Base-by-base conservation (phyloP, 768 basidiomycete species). In the Auricularia sp. region DNA sequence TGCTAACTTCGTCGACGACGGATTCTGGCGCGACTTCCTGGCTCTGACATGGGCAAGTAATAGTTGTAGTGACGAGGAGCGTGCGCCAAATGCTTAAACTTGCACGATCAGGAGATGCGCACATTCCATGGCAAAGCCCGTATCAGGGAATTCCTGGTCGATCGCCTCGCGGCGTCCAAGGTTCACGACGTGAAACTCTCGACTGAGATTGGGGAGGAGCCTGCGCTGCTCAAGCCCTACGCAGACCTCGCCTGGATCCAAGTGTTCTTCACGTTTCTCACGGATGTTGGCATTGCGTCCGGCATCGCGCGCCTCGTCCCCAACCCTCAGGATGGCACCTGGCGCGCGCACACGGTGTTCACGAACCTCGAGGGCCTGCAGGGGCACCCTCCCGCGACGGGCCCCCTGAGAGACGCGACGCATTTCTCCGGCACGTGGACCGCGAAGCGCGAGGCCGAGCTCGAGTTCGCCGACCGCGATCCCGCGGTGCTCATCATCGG, bases 401-500 rank as follows among this genome's bases (percentile, higher is more conserved):
- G 86, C 0, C 64, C 78, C 1, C 71, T 80, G 24, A 77, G 86
- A 39, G 72, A 78, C 65, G 68, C 64, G 1, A 66, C 75, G 18
- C 76, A 81, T 0, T 77, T 81, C 67, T 82, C 85, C 69, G 83
- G 82, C 5, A 77, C 79, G 64, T 89, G 87, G 87, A 76, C 77
- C 54, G 76, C 77, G 36, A 73, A 76, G 35, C 77, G 85, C 37
- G 73, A 73, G 47, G 70, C 70, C 37, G 79, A 82, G 64, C 63
- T 70, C 8, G 79, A 80, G 36, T 86, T 85, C 68, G 74, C 72
- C 37, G 79, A 79, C n/a, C 71, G 72, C 18, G 78, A 83, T 33
- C 85, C 85, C 0, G 71, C 78, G 1, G 89, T 87, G 10, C 71
- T 90, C 35, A 73, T 89, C 29, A 75, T 88, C 21, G 85, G 87